phyloP scores from a whole-genome alignment of 2,329 filamentous ascomycete genomes.

The Nakataea oryzae region DNA sequence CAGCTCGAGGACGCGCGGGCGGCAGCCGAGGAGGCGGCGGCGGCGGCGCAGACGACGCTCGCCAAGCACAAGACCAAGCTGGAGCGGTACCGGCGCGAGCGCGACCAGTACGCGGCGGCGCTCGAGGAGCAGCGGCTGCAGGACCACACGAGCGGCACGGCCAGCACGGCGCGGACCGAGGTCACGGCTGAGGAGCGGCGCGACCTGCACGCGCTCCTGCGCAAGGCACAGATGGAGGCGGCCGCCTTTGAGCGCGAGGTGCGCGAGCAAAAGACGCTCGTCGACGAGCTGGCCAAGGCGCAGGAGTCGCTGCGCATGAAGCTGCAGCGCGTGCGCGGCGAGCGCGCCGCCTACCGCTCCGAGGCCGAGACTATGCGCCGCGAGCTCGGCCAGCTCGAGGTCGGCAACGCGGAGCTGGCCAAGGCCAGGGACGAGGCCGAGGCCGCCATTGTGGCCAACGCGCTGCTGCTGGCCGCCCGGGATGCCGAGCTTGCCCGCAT shows the following conservation, averaged over 20 bases:
- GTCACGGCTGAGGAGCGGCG: constrained; percentile 42
- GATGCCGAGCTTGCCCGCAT: constrained; percentile 5
- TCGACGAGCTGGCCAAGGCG: constrained; percentile 44
- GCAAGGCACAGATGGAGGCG: constrained; percentile 51
- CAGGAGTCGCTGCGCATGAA: constrained; percentile 54
- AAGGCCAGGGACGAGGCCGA: constrained; percentile 7
- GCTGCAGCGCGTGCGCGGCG: constrained; percentile 58
- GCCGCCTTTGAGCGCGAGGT: constrained; percentile 66
- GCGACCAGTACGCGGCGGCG: constrained; percentile 24
- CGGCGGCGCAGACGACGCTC: constrained; percentile 31
- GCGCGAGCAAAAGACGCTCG: constrained; percentile 54
- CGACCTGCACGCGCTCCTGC: constrained; percentile 50
- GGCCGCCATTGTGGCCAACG: constrained; percentile 9
- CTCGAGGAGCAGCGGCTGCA: constrained; percentile 18
- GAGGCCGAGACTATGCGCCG: constrained; percentile 43
- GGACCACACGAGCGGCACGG: constrained; percentile 14
- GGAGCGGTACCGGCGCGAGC: constrained; percentile 39
- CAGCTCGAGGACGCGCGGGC: constrained; percentile 45
- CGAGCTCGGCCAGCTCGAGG: constrained; percentile 27
- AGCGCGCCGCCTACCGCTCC: constrained; percentile 46
- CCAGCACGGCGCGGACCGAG: constrained; percentile 21
- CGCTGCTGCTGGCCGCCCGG: constrained; percentile 14
- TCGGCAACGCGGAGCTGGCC: not conserved
- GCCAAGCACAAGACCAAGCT: constrained; percentile 36
- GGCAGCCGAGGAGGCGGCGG: constrained; percentile 35